Conservation (phyloP, 345 rosid species). For the Syzygium aromaticum region DNA sequence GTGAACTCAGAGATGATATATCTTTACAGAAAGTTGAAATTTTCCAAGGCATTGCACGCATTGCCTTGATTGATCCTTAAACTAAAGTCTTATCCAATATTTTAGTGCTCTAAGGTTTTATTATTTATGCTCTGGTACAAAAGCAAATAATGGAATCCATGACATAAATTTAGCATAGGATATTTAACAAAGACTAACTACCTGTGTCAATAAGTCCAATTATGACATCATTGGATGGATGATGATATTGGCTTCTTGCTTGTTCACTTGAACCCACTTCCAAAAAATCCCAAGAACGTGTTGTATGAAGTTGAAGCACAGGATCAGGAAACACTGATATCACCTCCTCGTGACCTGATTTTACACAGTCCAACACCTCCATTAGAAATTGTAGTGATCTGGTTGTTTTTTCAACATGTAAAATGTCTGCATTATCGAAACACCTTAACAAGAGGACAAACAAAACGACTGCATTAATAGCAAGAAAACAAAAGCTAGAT, state of each 20-base stretch:
- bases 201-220: constrained; percentile 58
- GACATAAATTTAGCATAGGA: not conserved
- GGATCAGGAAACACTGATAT: constrained; percentile 64
- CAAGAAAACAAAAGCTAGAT: not conserved
- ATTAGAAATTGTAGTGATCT: not conserved
- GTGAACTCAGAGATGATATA: not conserved
- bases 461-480: not conserved
- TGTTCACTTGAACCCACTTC: constrained; percentile 17
- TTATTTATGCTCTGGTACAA: not conserved
- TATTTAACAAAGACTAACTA: not conserved
- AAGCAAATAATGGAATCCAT: not conserved
- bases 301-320: constrained; percentile 55
- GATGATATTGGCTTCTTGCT: constrained; percentile 1
- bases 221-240: constrained; percentile 35
- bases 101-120: not conserved
- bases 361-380: not conserved
- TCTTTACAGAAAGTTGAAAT: not conserved
- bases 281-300: constrained; percentile 85
- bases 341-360: constrained; percentile 41
- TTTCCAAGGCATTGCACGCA: not conserved
- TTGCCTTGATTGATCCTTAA: not conserved
- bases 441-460: not conserved
- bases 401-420: not conserved
- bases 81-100: not conserved
- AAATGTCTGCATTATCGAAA: not conserved